Evolutionary conservation across 2,329 filamentous ascomycete species (phyloP).

Genomic region (Sarocladium brachiariae): DNA sequence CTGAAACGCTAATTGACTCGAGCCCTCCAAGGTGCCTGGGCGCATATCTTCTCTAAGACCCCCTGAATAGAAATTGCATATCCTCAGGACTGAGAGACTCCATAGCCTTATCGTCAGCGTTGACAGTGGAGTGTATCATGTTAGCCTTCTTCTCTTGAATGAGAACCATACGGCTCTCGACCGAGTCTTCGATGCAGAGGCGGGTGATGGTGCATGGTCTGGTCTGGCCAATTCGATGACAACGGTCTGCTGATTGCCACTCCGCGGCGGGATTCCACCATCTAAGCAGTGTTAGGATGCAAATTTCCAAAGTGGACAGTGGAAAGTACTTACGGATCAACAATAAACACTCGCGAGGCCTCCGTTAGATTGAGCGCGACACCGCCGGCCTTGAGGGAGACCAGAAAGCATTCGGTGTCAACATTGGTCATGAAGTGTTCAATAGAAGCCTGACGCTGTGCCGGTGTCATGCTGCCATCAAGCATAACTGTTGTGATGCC

Average conservation of each 20-base stretch:
- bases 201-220: conserved; percentile 91
- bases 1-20: too few relatives aligned
- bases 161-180: conserved; percentile 91
- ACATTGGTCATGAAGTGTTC: conserved; percentile 95
- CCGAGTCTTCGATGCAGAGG: conserved; percentile 92
- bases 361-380: conserved; percentile 94
- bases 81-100: conserved; percentile 86
- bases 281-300: conserved; percentile 36
- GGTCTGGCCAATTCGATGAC: conserved; percentile 91
- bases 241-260: conserved; percentile 93
- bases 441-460: conserved; percentile 87
- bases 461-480: conserved; percentile 93
- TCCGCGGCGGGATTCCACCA: conserved; percentile 99
- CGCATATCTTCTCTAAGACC: conserved; percentile 8
- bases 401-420: conserved; percentile 91
- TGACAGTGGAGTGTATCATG: conserved; percentile 96
- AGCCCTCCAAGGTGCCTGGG: too few relatives aligned
- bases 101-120: conserved; percentile 83
- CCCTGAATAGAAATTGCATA: conserved; percentile 93
- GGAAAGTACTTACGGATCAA: conserved; percentile 70
- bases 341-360: conserved; percentile 88
- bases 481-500: conserved; percentile 98
- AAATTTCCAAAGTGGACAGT: not conserved
- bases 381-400: conserved; percentile 91
- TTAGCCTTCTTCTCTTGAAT: conserved; percentile 98